Evolutionary conservation across 163 green algal species (phyloP).

Genomic region (Prototheca stagnorum): DNA sequence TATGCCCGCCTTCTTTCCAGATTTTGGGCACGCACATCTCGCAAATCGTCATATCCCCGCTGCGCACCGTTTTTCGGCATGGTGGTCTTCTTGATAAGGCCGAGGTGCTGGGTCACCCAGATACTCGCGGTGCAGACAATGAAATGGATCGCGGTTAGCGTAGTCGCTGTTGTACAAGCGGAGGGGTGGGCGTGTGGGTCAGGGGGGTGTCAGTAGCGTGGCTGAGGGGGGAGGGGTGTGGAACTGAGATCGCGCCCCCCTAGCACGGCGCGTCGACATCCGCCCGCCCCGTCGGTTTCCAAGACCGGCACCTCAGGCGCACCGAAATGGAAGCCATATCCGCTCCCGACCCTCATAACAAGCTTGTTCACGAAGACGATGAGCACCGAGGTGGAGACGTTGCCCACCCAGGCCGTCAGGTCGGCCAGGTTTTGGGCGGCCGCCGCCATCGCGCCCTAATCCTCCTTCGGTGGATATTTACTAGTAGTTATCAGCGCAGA

Average conservation of each 20-base stretch:
- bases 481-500: too few relatives aligned
- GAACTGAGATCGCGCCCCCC: not conserved
- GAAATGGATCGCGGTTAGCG: constrained; percentile 74
- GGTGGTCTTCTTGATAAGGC: constrained; percentile 21
- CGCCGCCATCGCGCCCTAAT: too few relatives aligned
- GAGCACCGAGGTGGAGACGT: constrained; percentile 60
- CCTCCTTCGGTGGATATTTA: too few relatives aligned
- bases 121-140: constrained; percentile 32
- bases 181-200: too few relatives aligned
- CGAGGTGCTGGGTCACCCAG: constrained; percentile 27
- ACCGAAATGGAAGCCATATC: constrained; percentile 65
- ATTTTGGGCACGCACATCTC: too few relatives aligned
- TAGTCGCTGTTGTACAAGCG: constrained; percentile 52
- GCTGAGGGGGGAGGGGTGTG: too few relatives aligned
- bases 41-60: too few relatives aligned
- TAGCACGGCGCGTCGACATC: not conserved
- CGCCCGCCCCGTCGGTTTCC: too few relatives aligned
- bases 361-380: constrained; percentile 94
- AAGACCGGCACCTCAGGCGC: too few relatives aligned
- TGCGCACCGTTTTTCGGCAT: constrained; percentile 35
- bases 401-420: constrained; percentile 26
- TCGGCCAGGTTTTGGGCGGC: constrained; percentile 7
- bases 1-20: too few relatives aligned
- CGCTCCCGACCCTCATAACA: constrained; percentile 46
- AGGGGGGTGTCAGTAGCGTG: too few relatives aligned